Base-by-base conservation (phyloP, 73 alveolate genomes). In the Paramecium caudatum region DNA sequence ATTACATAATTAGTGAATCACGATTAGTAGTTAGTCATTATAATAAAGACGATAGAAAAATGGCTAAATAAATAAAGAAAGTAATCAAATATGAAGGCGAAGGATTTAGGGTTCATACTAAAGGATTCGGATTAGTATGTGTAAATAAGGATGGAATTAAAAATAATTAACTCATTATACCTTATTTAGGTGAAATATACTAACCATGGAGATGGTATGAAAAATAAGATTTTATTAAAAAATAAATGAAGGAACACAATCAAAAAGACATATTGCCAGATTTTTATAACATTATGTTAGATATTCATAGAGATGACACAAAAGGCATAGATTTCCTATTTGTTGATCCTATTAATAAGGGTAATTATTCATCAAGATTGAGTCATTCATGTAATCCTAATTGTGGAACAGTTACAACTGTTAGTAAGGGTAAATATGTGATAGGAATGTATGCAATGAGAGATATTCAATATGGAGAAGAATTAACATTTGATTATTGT, bases 171-270 rank as follows among this genome's bases (percentile, higher is more conserved):
- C 88, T 98, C 55, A 95, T 98, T 21, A 96, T 97, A 5, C 99
- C 98, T 33, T 98, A 98, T 94, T 91, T 96, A 36, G 99, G 99
- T 63, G 99, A 98, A 91, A 93, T 98, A 13, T 98, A 95, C 91
- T 87, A 96, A 17, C 99, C 99, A 4, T 97, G 98, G 98, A 92
- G 95, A 90, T 98, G 99, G 99, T 97, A 91, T 90, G 99, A 98
- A 87, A 98, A 98, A 84, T 96, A 98, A 80, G 99, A 98, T 92
- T 96, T 96, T n/a, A 94, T 98, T 63, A 98, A 98, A 83, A 82
- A 95, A 46, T 96, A 96, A 45, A 92, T 96, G 94, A 96, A 95
- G 81, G 94, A 90, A 39, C 82, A 37, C 25, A 95, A 91, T 39
- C 94, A 96, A 61, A 98, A 96, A 93, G 98, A 97, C 34, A 94